Percentiles rank a stretch among this genome's conserved stretches.
Evolutionary conservation across 805 yeast genomes (phyloP).

Genomic region (Starmerella kuoi): DNA sequence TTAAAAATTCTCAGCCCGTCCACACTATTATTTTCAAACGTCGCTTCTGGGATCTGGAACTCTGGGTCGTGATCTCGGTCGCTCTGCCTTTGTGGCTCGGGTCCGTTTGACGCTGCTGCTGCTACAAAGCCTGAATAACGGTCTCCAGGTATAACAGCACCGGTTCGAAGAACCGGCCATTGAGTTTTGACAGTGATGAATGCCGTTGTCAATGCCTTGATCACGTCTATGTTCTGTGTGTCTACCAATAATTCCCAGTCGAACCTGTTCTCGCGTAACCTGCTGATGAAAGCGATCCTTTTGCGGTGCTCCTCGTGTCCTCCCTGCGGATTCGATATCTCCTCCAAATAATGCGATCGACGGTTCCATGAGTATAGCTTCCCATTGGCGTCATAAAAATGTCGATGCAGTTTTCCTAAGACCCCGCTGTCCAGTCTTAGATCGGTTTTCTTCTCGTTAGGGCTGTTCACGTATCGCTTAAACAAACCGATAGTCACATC

Average conservation of each 20-base stretch:
- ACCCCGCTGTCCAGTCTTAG: background rate
- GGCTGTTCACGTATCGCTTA: constrained; percentile 34
- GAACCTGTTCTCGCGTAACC: constrained; percentile 46
- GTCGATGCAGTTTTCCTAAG: constrained; percentile 26
- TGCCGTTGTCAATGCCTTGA: constrained; percentile 46
- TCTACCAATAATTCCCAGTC: constrained; percentile 50
- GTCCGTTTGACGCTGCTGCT: too few relatives aligned
- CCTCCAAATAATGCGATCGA: constrained; percentile 41
- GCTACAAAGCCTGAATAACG: too few relatives aligned
- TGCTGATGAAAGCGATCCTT: constrained; percentile 43
- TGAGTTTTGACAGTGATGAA: constrained; percentile 54
- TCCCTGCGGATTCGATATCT: constrained; percentile 43
- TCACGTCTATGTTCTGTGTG: constrained; percentile 35
- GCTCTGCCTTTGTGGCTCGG: too few relatives aligned
- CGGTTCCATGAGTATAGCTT: constrained; percentile 45
- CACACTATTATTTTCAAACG: background rate
- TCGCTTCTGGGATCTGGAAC: background rate
- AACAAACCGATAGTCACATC: constrained; percentile 40
- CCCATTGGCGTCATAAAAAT: constrained; percentile 43
- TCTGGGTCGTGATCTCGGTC: too few relatives aligned
- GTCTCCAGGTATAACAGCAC: too few relatives aligned
- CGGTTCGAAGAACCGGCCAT: too few relatives aligned
- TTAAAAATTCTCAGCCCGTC: constrained; percentile 5
- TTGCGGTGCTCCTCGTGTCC: constrained; percentile 43
- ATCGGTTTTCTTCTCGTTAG: background rate